These are phyloP conservation scores for Aspergillus asperescens DNA, from an alignment of 495 filamentous ascomycete species.

Conservation along the genomic window DNA sequence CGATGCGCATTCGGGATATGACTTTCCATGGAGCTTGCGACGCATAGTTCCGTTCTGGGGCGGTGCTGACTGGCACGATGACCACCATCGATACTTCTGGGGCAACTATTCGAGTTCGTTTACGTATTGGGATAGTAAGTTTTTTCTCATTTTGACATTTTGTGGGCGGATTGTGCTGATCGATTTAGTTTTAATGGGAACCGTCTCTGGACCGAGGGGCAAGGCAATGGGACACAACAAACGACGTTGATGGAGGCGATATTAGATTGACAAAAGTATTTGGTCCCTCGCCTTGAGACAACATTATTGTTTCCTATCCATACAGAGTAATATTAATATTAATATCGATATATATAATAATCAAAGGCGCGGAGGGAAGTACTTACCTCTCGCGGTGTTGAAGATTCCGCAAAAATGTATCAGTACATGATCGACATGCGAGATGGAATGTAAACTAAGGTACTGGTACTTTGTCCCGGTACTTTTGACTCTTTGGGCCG, in stretches of 20 bases:
- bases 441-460: not conserved
- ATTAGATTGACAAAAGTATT: not conserved
- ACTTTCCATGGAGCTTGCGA: conserved; percentile 94
- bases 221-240: conserved; percentile 9
- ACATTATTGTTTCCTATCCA: not conserved
- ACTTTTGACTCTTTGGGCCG: conserved; percentile 5
- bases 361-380: too few species aligned
- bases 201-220: conserved; percentile 19
- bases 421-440: not conserved
- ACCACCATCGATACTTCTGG: conserved; percentile 94
- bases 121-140: conserved; percentile 81
- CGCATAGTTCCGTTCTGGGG: conserved; percentile 99
- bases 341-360: too few species aligned
- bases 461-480: conserved; percentile 5
- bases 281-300: not conserved
- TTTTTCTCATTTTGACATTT: not conserved
- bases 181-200: conserved; percentile 20
- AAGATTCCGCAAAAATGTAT: not conserved
- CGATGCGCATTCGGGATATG: conserved; percentile 93
- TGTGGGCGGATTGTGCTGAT: not conserved
- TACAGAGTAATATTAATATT: conserved; percentile 2
- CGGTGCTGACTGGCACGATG: conserved; percentile 91
- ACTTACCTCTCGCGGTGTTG: too few species aligned
- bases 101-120: conserved; percentile 98
- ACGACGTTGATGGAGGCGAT: not conserved